Conservation (phyloP, 495 filamentous ascomycete genomes). For the Penicillium cosmopolitanum region DNA sequence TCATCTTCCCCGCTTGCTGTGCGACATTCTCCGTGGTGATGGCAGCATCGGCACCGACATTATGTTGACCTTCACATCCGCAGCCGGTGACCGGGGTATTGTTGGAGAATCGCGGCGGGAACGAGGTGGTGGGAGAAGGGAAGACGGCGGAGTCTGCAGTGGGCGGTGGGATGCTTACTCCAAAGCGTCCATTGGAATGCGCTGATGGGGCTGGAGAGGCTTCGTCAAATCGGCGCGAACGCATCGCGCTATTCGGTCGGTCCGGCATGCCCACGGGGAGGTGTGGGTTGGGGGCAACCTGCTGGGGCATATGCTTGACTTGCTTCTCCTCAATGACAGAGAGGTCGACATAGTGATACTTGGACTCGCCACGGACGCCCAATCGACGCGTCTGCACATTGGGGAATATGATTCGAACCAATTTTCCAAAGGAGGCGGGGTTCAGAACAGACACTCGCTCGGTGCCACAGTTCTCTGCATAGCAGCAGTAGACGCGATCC, state of each 20-base stretch:
- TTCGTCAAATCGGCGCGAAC: constrained; percentile 39
- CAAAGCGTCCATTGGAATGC: constrained; percentile 21
- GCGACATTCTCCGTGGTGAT: constrained; percentile 49
- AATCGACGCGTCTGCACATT: constrained; percentile 89
- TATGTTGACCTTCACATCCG: constrained; percentile 30
- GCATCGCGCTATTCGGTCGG: constrained; percentile 33
- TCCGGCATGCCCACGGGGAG: constrained; percentile 24
- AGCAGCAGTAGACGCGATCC: constrained; percentile 90
- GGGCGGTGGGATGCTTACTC: constrained; percentile 51
- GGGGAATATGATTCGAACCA: constrained; percentile 93
- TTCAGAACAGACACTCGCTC: constrained; percentile 93
- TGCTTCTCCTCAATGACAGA: constrained; percentile 62
- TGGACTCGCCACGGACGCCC: constrained; percentile 94
- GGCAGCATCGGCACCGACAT: constrained; percentile 25
- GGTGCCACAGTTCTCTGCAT: constrained; percentile 85
- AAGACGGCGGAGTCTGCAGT: constrained; percentile 69
- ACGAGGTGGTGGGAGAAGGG: constrained; percentile 60
- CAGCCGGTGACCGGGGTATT: constrained; percentile 30
- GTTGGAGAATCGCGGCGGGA: constrained; percentile 35
- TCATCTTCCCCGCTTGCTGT: constrained; percentile 55
- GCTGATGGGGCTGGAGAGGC: constrained; percentile 5
- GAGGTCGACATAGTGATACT: constrained; percentile 96
- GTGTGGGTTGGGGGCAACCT: constrained; percentile 28
- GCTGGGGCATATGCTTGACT: constrained; percentile 38
- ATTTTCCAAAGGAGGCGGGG: constrained; percentile 95